Evolutionary conservation across 2,329 filamentous ascomycete genomes (phyloP), one percentile per base, ranked within the genome.

Genomic region (Chaetomium sp.): DNA sequence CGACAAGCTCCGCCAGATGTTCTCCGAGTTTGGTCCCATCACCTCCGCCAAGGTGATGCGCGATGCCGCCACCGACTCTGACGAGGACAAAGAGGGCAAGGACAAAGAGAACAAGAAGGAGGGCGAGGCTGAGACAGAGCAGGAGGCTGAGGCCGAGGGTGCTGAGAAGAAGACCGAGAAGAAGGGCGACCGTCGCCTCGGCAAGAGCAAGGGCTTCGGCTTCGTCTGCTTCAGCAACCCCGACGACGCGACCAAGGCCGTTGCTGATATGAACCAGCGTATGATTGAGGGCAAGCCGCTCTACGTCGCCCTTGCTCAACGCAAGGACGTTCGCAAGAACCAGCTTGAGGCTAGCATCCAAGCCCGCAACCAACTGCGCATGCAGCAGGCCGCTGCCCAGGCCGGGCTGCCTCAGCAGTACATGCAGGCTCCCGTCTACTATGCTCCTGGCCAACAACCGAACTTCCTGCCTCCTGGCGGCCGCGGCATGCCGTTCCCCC

Each of bases 191-290:
- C 81, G 80, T 73, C 85, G 81, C 77, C 81, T 95, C 59, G 94
- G 94, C 73, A 97, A 97, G 88, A 96, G 91, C 87, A 99, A 97
- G 82, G 94, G 94, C 72, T 99, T 99, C 72, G 94, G 94, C 68
- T 99, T 99, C 74, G 94, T 99, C 70, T 99, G 94, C 88, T 99
- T 99, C 81, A 94, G 89, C 83, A 97, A 95, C 81, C 91, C 94
- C 59, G 94, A 99, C 68, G 94, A 99, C 74, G 94, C 94, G 64
- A 96, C 92, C 77, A 97, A 97, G 85, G 94, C 94, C 63, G 92
- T 99, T 62, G 91, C 91, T 59, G 94, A 99, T 76, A 96, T 97
- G 90, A 99, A 99, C 81, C 92, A 97, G 81, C 91, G 94, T 75
- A 99, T 99, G 94, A 81, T 97, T 65, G 88, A 91, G 73, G 84